Evolutionary conservation across 495 filamentous ascomycete genomes (phyloP).

Genomic region (Penicillium coprophilum): DNA sequence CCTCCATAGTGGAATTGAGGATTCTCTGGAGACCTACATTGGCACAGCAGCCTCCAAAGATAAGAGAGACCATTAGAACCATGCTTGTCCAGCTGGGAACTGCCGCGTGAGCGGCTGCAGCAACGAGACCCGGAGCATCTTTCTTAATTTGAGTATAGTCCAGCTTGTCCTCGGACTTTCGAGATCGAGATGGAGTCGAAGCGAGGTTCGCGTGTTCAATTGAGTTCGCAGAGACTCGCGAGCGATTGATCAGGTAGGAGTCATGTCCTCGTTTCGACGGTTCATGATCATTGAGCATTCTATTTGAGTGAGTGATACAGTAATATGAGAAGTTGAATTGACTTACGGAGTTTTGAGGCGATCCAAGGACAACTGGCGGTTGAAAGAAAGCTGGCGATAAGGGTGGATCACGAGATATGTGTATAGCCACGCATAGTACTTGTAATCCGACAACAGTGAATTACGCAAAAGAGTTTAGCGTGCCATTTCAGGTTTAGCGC

Average conservation of each 20-base stretch:
- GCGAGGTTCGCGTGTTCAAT: background rate
- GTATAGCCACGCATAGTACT: no score
- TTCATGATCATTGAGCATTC: conserved; percentile 29
- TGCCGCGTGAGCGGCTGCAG: conserved; percentile 47
- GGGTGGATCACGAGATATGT: background rate
- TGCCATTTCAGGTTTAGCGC: no score
- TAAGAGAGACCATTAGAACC: conserved; percentile 74
- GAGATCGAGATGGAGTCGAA: background rate
- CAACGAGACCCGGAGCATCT: conserved; percentile 35
- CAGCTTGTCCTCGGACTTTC: background rate
- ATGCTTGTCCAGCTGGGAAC: conserved; percentile 68
- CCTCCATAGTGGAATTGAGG: background rate
- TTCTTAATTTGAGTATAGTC: conserved; percentile 74
- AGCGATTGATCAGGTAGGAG: conserved; percentile 13
- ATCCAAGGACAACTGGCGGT: background rate
- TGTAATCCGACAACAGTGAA: no score
- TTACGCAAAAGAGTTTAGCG: no score
- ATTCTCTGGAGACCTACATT: conserved; percentile 63
- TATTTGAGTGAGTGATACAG: conserved; percentile 3
- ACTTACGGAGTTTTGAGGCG: background rate
- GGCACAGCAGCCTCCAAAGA: conserved; percentile 96
- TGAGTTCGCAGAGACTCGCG: conserved; percentile 1
- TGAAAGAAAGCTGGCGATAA: conserved; percentile 6
- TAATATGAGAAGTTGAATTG: background rate
- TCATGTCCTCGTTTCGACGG: conserved; percentile 14